Evolutionary conservation across 805 yeast genomes (phyloP).

Genomic region (Cyberlindnera galapagoensis): DNA sequence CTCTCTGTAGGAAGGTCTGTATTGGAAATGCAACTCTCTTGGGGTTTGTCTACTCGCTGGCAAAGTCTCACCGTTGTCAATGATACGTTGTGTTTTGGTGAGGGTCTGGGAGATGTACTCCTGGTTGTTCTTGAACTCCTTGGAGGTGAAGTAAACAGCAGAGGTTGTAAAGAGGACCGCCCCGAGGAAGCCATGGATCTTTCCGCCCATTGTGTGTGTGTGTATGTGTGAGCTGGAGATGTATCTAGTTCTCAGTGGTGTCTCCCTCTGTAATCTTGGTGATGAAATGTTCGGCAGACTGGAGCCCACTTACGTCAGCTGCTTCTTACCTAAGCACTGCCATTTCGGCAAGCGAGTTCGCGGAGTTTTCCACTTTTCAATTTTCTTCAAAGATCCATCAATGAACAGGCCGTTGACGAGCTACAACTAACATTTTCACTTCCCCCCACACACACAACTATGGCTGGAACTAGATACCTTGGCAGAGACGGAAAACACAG

Average conservation of each 20-base stretch:
- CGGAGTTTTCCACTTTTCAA: conserved; percentile 3
- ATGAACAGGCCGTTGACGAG: conserved; percentile 1
- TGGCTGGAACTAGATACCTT: conserved; percentile 23
- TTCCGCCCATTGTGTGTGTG: conserved; percentile 39
- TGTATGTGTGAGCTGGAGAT: no score
- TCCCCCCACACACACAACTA: conserved; percentile 1
- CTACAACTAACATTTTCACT: neutral
- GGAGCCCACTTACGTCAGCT: no score
- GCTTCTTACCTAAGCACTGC: no score
- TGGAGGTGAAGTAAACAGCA: conserved; percentile 53
- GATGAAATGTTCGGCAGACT: no score
- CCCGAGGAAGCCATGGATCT: conserved; percentile 49
- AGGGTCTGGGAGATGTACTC: conserved; percentile 40
- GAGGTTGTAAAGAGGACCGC: conserved; percentile 62
- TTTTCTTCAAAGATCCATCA: neutral
- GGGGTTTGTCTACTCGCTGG: conserved; percentile 32
- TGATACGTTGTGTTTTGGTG: conserved; percentile 39
- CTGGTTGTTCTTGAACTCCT: conserved; percentile 45
- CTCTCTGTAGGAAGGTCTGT: conserved; percentile 45
- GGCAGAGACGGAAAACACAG: conserved; percentile 24
- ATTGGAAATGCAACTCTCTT: conserved; percentile 36
- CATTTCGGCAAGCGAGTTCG: no score
- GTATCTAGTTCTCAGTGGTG: no score
- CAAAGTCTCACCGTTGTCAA: conserved; percentile 45
- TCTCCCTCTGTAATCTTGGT: no score